phyloP scores from a whole-genome alignment of 75 land plant genomes.

The Gnetum montanum region DNA sequence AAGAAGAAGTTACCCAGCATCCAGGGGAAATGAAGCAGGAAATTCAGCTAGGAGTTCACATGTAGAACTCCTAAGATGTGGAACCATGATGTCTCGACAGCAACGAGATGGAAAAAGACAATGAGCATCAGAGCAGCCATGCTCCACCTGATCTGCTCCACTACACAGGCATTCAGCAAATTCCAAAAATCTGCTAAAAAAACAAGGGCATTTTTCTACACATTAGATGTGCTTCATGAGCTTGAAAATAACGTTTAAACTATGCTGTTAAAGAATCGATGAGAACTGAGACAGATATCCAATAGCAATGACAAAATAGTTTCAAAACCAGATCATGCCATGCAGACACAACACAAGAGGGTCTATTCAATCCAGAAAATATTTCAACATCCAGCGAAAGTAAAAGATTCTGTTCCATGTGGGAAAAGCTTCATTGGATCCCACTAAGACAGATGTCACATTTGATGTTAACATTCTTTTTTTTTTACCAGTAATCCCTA shows the following conservation, averaged over 20 bases:
- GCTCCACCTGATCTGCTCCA: constrained; percentile 24
- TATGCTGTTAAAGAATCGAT: too few relatives aligned
- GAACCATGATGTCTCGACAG: constrained; percentile 54
- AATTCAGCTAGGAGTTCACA: constrained; percentile 49
- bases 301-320: not conserved
- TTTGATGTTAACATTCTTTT: too few relatives aligned
- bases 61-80: constrained; percentile 39
- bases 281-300: not conserved
- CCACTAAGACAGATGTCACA: too few relatives aligned
- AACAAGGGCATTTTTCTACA: too few relatives aligned
- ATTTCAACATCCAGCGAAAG: too few relatives aligned
- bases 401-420: too few relatives aligned
- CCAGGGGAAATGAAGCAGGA: constrained; percentile 54
- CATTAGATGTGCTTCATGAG: too few relatives aligned
- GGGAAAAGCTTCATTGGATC: too few relatives aligned
- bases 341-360: not conserved
- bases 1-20: constrained; percentile 53
- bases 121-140: constrained; percentile 12
- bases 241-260: too few relatives aligned
- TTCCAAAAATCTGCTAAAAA: constrained; percentile 36
- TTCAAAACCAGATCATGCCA: too few relatives aligned
- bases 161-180: constrained; percentile 75
- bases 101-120: constrained; percentile 14
- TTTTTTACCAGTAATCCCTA: too few relatives aligned
- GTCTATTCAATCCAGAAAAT: not conserved